phyloP scores from a whole-genome alignment of 1,284 basidiomycete genomes.

The Boletus semigastroideus region DNA sequence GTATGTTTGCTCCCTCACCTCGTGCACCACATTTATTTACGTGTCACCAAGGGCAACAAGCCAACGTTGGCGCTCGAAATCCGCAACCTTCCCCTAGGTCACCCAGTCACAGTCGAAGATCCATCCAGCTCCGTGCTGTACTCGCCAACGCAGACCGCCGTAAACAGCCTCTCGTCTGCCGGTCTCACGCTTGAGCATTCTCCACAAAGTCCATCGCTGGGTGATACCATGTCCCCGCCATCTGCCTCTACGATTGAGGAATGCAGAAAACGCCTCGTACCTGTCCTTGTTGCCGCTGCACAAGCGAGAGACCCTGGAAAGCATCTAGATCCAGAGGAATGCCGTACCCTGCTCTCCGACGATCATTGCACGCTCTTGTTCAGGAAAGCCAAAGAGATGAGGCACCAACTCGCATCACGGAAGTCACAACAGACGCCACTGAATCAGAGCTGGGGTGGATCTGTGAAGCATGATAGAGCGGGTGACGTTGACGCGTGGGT shows the following conservation, averaged over 20 bases:
- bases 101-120: conserved; percentile 7
- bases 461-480: conserved; percentile 14
- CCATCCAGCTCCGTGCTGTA: conserved; percentile 2
- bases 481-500: conserved; percentile 15
- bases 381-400: conserved; percentile 26
- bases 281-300: conserved; percentile 22
- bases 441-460: conserved; percentile 3
- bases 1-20: conserved; percentile 18
- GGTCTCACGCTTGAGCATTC: conserved; percentile 3
- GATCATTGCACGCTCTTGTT: conserved; percentile 24
- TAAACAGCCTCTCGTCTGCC: conserved; percentile 11
- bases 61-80: conserved; percentile 19
- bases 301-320: conserved; percentile 16
- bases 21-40: conserved; percentile 10
- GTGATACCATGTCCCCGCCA: conserved; percentile 4
- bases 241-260: conserved; percentile 24
- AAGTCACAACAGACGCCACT: conserved; percentile 4
- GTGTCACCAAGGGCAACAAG: conserved; percentile 5
- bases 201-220: conserved; percentile 5
- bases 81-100: conserved; percentile 10
- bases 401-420: conserved; percentile 18
- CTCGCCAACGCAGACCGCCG: conserved; percentile 13
- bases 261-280: conserved; percentile 27
- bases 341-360: conserved; percentile 27
- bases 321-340: conserved; percentile 19